Evolutionary conservation across 2,329 filamentous ascomycete species (phyloP), one percentile per base, ranked within the genome.

Genomic region (Phaeosphaeria sp.): DNA sequence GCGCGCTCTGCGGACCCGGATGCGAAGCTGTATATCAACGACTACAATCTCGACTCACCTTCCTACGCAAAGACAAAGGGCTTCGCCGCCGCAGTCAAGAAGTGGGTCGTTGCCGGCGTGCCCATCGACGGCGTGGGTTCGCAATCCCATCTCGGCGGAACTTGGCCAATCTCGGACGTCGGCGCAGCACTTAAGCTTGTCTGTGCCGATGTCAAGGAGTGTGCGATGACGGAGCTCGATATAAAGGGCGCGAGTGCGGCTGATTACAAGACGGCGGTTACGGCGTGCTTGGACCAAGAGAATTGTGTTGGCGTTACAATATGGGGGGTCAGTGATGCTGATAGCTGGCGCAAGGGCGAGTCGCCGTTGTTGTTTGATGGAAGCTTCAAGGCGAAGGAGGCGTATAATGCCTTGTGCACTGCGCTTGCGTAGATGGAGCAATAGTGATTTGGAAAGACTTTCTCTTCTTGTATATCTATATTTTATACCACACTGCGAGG

Each of bases 11-110:
- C 87, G 15, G 90, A 92, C 73, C 88, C 89, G 2, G 68, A 77
- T 55, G 88, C 87, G 2, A 89, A 89, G 77, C 81, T 92, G 40
- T 93, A 91, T 80, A 90, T 92, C 78, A 93, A 92, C 77, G 89
- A 92, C 70, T 83, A 81, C 73, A 83, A 82, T 79, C 83, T 90
- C 51, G 89, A 90, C 77, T 80, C 76, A 44, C 82, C 87, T 18
- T 82, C 66, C 63, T 83, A 84, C 67, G 79, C 83, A 61, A 92
- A 92, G 80, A 81, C 81, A 3, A 78, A 74, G 17, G 81, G 77
- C 47, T 85, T 89, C 80, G 80, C 84, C 4, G 73, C 71, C 36
- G 79, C 87, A 67, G 89, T 92, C 64, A 84, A 84, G 69, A 84
- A 87, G 70, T 90, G 88, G 87, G 68, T 86, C 49, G 82, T 81